Conservation (phyloP, 768 basidiomycete genomes). For the Clitopilus hobsonii region DNA sequence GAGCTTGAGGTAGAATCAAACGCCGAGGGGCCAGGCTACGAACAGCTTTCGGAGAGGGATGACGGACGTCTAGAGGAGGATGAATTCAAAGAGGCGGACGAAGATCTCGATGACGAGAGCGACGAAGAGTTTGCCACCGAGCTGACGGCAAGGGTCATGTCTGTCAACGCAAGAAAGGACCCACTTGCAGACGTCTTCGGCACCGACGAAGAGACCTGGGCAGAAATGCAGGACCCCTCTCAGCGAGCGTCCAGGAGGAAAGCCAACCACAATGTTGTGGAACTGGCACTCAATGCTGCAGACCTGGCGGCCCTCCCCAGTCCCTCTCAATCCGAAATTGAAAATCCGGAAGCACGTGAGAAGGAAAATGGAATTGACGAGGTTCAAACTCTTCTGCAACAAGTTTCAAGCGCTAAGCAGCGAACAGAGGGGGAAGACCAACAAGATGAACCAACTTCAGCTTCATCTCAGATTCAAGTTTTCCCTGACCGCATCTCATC, state of each 20-base stretch:
- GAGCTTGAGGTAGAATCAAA: slow-evolving; percentile 7
- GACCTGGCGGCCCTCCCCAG: slow-evolving; percentile 25
- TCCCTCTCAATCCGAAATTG: slow-evolving; percentile 17
- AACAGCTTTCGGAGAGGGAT: slow-evolving; percentile 30
- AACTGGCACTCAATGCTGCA: slow-evolving; percentile 47
- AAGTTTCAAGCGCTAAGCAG: slow-evolving; percentile 31
- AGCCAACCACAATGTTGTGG: slow-evolving; percentile 42
- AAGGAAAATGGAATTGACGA: slow-evolving; percentile 25
- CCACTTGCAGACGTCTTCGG: slow-evolving; percentile 62
- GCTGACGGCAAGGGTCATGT: slow-evolving; percentile 32
- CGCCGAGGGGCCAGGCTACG: slow-evolving; percentile 24
- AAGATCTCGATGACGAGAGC: slow-evolving; percentile 17
- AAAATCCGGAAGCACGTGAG: slow-evolving; percentile 22
- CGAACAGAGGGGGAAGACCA: slow-evolving; percentile 4
- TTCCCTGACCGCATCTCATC: background rate
- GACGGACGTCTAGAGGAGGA: slow-evolving; percentile 29
- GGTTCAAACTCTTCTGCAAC: slow-evolving; percentile 32
- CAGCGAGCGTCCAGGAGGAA: slow-evolving; percentile 17
- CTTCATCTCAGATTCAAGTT: background rate
- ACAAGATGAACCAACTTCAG: background rate
- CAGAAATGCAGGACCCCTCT: slow-evolving; percentile 40
- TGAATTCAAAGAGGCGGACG: no score
- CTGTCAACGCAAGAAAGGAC: slow-evolving; percentile 32
- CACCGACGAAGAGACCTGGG: slow-evolving; percentile 61
- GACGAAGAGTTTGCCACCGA: slow-evolving; percentile 31